phyloP scores from a whole-genome alignment of 768 basidiomycete species.

The Boletus eberwhitei region DNA sequence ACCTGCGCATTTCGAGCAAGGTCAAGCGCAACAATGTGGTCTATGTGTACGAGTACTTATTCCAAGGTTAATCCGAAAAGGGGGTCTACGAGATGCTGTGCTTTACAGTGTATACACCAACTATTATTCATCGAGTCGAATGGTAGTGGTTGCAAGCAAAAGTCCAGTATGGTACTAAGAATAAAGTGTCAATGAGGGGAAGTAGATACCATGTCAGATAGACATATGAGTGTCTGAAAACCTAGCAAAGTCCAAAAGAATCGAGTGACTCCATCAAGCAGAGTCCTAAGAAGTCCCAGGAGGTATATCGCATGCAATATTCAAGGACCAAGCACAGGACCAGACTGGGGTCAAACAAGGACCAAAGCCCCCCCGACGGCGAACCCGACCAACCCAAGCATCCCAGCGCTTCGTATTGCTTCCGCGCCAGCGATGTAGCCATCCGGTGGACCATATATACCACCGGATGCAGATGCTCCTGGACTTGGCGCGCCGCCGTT shows the following conservation, averaged over 20 bases:
- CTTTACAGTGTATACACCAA: slow-evolving; percentile 22
- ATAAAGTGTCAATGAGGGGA: slow-evolving; percentile 27
- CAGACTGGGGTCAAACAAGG: slow-evolving; percentile 35
- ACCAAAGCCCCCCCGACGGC: slow-evolving; percentile 48
- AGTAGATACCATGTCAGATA: slow-evolving; percentile 17
- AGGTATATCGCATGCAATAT: slow-evolving; percentile 14
- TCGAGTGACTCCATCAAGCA: slow-evolving; percentile 12
- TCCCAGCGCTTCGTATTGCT: slow-evolving; percentile 43
- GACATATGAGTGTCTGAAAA: slow-evolving; percentile 21
- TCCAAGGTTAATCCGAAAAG: not conserved
- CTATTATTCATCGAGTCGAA: slow-evolving; percentile 17
- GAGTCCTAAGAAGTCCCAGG: slow-evolving; percentile 4
- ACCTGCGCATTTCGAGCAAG: not conserved
- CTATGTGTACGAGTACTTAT: not conserved
- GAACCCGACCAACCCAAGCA: slow-evolving; percentile 44
- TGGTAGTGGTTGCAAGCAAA: slow-evolving; percentile 13
- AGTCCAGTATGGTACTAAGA: slow-evolving; percentile 22
- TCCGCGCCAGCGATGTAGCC: slow-evolving; percentile 58
- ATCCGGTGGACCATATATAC: slow-evolving; percentile 66
- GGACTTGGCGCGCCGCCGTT: slow-evolving; percentile 52
- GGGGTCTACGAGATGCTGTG: slow-evolving; percentile 19
- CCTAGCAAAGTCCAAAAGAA: slow-evolving; percentile 18
- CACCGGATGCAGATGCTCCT: slow-evolving; percentile 43
- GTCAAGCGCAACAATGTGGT: not conserved
- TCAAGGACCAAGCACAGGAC: not conserved